phyloP scores from a whole-genome alignment of 371 early-diverging fungal species.

The Capillidium rhysosporum region DNA sequence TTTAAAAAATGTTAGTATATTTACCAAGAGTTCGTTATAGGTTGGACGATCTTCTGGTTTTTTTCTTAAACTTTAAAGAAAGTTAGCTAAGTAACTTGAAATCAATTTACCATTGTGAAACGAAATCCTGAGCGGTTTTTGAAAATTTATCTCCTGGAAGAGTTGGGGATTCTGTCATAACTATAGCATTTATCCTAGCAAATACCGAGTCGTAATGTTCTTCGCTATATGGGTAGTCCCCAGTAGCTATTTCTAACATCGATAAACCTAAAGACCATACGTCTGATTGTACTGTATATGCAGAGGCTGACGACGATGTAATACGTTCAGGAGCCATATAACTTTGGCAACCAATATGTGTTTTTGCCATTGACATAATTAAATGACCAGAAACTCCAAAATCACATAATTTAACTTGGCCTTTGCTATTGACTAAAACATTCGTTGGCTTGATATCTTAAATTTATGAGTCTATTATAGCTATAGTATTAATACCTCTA shows the following conservation, averaged over 20 bases:
- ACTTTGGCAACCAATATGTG: constrained; percentile 82
- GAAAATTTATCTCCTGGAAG: constrained; percentile 47
- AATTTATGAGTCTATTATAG: background rate
- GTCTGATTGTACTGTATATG: constrained; percentile 60
- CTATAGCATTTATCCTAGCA: constrained; percentile 74
- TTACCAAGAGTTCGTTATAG: constrained; percentile 36
- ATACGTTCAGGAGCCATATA: constrained; percentile 89
- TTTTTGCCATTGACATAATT: constrained; percentile 74
- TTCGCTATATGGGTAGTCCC: constrained; percentile 54
- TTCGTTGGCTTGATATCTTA: constrained; percentile 90
- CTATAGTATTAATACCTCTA: constrained; percentile 22
- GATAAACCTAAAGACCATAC: constrained; percentile 87
- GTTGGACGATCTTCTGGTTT: constrained; percentile 45
- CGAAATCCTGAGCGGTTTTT: constrained; percentile 50
- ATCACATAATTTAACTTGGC: constrained; percentile 87
- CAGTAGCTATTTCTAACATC: constrained; percentile 75
- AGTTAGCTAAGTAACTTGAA: background rate
- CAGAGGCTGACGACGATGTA: constrained; percentile 23
- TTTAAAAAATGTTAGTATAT: background rate
- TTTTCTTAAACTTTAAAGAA: constrained; percentile 40
- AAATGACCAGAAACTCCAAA: constrained; percentile 78
- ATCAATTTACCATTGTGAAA: constrained; percentile 33
- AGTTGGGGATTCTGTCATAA: constrained; percentile 50
- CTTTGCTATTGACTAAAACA: constrained; percentile 60
- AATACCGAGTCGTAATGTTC: constrained; percentile 47